Evolutionary conservation across 2,329 filamentous ascomycete genomes (phyloP).

Genomic region (Pseudophaeomoniella oleicola): DNA sequence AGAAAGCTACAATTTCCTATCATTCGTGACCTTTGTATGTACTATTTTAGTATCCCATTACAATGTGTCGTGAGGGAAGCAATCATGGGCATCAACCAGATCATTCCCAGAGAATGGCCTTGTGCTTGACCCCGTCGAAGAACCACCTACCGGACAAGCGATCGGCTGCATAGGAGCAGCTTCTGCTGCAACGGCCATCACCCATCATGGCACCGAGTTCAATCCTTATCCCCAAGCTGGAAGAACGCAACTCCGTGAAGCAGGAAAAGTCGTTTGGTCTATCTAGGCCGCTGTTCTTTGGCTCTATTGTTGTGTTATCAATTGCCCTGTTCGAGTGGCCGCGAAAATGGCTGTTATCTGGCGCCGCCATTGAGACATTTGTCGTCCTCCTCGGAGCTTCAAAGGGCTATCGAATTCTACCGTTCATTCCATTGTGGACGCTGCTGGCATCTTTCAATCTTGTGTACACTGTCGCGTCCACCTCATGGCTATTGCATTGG

Average conservation of each 20-base stretch:
- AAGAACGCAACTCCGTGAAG: background rate
- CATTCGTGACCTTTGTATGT: no score
- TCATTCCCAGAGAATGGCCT: no score
- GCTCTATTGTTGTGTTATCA: background rate
- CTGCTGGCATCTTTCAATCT: slow-evolving; percentile 32
- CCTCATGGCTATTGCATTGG: slow-evolving; percentile 37
- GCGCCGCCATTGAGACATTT: slow-evolving; percentile 23
- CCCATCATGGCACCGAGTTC: background rate
- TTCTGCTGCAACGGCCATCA: no score
- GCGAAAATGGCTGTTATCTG: slow-evolving; percentile 25
- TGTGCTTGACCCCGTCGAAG: no score
- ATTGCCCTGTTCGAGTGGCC: slow-evolving; percentile 16
- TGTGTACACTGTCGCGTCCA: slow-evolving; percentile 30
- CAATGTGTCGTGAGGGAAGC: no score
- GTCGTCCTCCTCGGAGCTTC: slow-evolving; percentile 19
- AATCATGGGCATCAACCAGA: no score
- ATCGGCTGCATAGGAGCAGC: no score
- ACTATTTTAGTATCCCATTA: no score
- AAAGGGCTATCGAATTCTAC: slow-evolving; percentile 23
- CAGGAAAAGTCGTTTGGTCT: background rate
- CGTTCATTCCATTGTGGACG: slow-evolving; percentile 31
- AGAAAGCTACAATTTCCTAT: no score
- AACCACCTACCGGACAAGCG: no score
- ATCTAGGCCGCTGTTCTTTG: background rate
- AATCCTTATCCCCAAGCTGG: background rate